Evolutionary conservation across 2,329 filamentous ascomycete genomes (phyloP), one percentile per base, ranked within the genome.

Genomic region (Tolypocladium tropicale): DNA sequence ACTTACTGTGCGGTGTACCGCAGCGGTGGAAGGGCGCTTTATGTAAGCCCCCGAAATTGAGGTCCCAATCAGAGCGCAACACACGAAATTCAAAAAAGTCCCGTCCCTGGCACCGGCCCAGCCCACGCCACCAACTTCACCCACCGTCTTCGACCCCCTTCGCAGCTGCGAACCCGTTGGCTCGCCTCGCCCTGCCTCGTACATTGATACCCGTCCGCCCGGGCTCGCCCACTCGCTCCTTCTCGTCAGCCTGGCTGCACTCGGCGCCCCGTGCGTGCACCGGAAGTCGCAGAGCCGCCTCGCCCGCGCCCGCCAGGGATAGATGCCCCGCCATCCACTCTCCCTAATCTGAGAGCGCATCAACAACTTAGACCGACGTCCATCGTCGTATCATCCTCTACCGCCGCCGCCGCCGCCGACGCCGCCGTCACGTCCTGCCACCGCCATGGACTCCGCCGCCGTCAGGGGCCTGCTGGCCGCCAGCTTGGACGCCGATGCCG

Each of bases 391-490:
- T 41, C 49, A 36, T n/a, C 39, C n/a, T 41, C 52, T 37, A 39
- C 37, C 39, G 33, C 46, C 21, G 46, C 32, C 33, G 37, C 50
- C 28, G 25, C 30, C 54, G 16, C 12, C 52, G 25, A 9, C 53
- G 49, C 49, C 34, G 36, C 54, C 46, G 28, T 48, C 41, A 16
- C 46, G 30, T 54, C 41, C 55, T 53, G 48, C 52, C 55, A n/a
- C n/a, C 54, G 55, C 52, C 72, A 92, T 92, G 88, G 88, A 91
- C 79, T 82, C 82, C 72, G 78, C 82, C 72, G 82, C 81, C 71
- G 79, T 93, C 72, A 82, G 88, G 76, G 84, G 82, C 78, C 85
- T 88, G 76, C 86, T 93, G 68, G 80, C 84, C 70, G 84, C 86
- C 69, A 91, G 87, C 64, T 83, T 92, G 72, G 84, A 86, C 68